These are phyloP conservation scores for Tilletiopsis washingtonensis DNA, from an alignment of 1,284 basidiomycete genomes.

Conservation along the genomic window DNA sequence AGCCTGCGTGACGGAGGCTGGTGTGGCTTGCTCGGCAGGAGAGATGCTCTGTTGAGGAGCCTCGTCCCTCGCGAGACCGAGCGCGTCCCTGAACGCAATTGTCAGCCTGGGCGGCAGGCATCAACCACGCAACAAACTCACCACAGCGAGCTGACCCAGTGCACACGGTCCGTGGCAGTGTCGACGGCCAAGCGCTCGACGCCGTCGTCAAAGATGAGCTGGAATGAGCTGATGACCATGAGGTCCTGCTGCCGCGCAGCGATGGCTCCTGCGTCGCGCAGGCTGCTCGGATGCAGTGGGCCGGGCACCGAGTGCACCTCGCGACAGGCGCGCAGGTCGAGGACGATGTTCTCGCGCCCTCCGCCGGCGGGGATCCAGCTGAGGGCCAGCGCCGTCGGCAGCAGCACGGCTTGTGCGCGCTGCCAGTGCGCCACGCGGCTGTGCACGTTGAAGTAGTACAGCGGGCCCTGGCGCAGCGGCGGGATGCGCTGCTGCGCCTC, in stretches of 20 bases:
- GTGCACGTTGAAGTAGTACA: slow-evolving; percentile 39
- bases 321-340: slow-evolving; percentile 30
- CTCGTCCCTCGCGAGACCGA: not conserved
- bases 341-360: slow-evolving; percentile 30
- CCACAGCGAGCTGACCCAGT: slow-evolving; percentile 21
- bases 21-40: not conserved
- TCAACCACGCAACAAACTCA: not conserved
- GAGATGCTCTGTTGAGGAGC: too few relatives aligned
- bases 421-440: slow-evolving; percentile 23
- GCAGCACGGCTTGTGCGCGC: slow-evolving; percentile 27
- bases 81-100: not conserved
- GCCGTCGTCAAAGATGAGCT: slow-evolving; percentile 43
- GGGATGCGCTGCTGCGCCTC: slow-evolving; percentile 11
- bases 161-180: slow-evolving; percentile 25
- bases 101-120: too few relatives aligned
- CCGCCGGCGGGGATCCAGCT: slow-evolving; percentile 38
- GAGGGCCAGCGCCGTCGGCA: slow-evolving; percentile 32
- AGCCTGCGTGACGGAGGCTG: not conserved
- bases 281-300: slow-evolving; percentile 27
- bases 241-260: slow-evolving; percentile 23
- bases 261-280: slow-evolving; percentile 21
- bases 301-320: slow-evolving; percentile 37
- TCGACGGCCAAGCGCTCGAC: slow-evolving; percentile 34
- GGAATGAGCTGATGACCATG: slow-evolving; percentile 25
- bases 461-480: slow-evolving; percentile 22